Evolutionary conservation across 2,329 filamentous ascomycete species (phyloP).

Genomic region (Phyllosticta capitalensis): DNA sequence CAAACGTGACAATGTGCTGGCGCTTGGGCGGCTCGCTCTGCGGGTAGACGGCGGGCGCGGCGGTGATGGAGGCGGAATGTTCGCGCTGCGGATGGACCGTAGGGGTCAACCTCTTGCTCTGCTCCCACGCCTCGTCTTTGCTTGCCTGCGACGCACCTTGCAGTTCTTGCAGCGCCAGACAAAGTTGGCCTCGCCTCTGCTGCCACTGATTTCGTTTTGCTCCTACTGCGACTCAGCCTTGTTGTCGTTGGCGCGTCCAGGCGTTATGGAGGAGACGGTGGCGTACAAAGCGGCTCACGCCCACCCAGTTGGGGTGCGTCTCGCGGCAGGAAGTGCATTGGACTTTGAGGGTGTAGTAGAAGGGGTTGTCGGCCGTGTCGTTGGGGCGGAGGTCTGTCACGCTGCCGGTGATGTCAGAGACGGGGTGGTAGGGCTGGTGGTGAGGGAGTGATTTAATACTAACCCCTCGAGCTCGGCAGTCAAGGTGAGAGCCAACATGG

Average conservation of each 20-base stretch:
- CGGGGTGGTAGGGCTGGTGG: not conserved
- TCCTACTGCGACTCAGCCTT: conserved; percentile 47
- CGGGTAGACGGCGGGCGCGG: conserved; percentile 61
- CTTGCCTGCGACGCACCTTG: conserved; percentile 52
- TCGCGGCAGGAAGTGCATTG: conserved; percentile 98
- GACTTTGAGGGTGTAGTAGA: conserved; percentile 96
- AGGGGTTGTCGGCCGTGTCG: conserved; percentile 72
- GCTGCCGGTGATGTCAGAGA: conserved; percentile 39
- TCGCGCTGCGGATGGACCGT: conserved; percentile 54
- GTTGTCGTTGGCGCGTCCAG: not conserved
- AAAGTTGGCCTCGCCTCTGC: conserved; percentile 93
- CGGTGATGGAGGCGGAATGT: conserved; percentile 75
- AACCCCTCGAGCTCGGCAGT: conserved; percentile 30
- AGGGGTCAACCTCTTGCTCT: not conserved
- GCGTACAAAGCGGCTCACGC: conserved; percentile 78
- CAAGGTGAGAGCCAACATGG: conserved; percentile 30
- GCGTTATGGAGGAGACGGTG: not conserved
- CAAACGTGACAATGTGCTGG: conserved; percentile 78
- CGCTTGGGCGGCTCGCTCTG: conserved; percentile 62
- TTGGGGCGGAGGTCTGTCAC: conserved; percentile 82
- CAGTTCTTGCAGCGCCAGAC: conserved; percentile 99
- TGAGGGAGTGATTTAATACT: not conserved
- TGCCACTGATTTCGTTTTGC: conserved; percentile 81
- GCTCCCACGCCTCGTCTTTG: not conserved
- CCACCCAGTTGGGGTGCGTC: conserved; percentile 75